Conservation (phyloP, 805 yeast species). For the Clavispora carvajalis region DNA sequence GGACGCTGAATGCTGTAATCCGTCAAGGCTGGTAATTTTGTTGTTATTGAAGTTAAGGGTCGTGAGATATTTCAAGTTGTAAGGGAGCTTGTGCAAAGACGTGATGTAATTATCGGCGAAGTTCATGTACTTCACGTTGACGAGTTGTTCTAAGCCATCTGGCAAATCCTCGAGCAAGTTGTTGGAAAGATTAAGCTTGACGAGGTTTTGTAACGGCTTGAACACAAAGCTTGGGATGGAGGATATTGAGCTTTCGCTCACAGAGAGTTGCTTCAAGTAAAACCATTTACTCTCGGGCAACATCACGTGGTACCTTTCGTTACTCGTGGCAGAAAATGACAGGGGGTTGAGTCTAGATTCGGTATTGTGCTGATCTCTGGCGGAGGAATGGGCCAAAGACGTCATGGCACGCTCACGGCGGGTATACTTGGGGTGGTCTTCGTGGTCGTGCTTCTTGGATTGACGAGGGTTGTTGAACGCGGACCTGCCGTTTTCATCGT, state of each 20-base stretch:
- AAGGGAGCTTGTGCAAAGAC: constrained; percentile 28
- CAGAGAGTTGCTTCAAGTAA: constrained; percentile 35
- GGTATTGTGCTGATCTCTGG: constrained; percentile 1
- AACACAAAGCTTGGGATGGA: constrained; percentile 30
- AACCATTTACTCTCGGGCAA: constrained; percentile 37
- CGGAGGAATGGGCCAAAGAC: constrained; percentile 2
- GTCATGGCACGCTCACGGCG: constrained; percentile 13
- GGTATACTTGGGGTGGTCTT: background rate
- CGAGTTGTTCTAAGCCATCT: constrained; percentile 45
- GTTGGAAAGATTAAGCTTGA: constrained; percentile 51
- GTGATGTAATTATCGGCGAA: constrained; percentile 40
- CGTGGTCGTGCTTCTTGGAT: constrained; percentile 11
- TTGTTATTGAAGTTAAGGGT: constrained; percentile 50
- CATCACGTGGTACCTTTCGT: constrained; percentile 5
- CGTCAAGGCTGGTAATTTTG: constrained; percentile 34
- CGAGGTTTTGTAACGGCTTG: constrained; percentile 35
- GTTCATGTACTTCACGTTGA: constrained; percentile 42
- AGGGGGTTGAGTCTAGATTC: background rate
- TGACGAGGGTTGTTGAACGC: constrained; percentile 24
- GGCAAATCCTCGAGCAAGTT: constrained; percentile 49
- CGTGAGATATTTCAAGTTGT: constrained; percentile 30
- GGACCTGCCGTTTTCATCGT: constrained; percentile 43
- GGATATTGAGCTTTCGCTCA: constrained; percentile 36
- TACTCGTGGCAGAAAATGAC: constrained; percentile 12
- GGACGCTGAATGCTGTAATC: constrained; percentile 37